Base-by-base conservation (phyloP, 2,329 filamentous ascomycete species). In the Alternaria gansuensis region DNA sequence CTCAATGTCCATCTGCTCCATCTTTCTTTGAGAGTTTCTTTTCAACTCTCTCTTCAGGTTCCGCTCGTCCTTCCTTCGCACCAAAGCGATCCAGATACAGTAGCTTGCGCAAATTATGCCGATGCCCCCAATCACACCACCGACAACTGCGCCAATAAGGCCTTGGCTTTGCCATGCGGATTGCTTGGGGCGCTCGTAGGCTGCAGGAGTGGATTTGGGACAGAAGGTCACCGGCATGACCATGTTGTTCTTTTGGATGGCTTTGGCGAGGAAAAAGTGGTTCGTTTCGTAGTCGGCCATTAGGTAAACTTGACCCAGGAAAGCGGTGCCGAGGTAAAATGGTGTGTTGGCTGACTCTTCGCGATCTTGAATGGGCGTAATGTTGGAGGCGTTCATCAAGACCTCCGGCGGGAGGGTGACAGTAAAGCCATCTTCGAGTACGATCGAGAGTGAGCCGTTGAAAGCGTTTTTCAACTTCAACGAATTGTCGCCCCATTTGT, bases 291-390 rank as follows among this genome's bases (percentile, higher is more conserved):
- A 81, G 63, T 81, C 78, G 41, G 77, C 74, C 71, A 80, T 80
- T 31, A 82, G 73, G 64, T 81, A 82, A 54, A 81, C 71, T 57
- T 80, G 77, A 13, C 69, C 72, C 34, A 82, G 75, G 63, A 78
- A 81, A 5, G 79, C 77, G 39, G 75, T 63, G 23, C 75, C 76
- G 51, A 82, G 75, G 46, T 76, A 73, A 61, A 78, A 77, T 9
- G 76, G 75, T 0, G 61, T 54, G 5, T 68, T 66, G 26, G 69
- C 69, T 9, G 69, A 57, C 43, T 74, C 66, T 23, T 68, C 61
- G 37, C 72, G 71, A 17, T 68, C 62, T 50, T 78, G 71, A 28
- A 77, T 68, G 6, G 76, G 76, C 0, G 75, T 76, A 43, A 77
- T 75, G 58, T 75, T 73, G 24, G 78, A 80, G 3, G 64, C 69